Percentiles rank a stretch among this genome's conserved stretches.
phyloP scores from a whole-genome alignment of 768 basidiomycete genomes.

The Calocybe indica region DNA sequence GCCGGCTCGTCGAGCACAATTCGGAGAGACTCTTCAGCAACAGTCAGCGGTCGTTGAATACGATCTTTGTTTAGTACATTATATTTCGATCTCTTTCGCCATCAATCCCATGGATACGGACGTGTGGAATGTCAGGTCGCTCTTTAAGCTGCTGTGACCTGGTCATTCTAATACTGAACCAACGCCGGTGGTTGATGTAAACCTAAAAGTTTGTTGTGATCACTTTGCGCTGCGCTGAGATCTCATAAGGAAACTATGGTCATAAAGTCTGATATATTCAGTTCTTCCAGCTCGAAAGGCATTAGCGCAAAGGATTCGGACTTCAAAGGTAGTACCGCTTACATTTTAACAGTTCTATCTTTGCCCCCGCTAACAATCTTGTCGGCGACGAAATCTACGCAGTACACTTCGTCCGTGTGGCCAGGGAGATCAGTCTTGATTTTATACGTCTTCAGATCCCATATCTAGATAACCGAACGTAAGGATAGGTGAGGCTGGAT shows the following conservation, averaged over 20 bases:
- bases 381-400: constrained; percentile 98
- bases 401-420: constrained; percentile 97
- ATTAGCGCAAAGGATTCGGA: too few relatives aligned
- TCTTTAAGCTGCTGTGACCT: too few relatives aligned
- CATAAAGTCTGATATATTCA: too few relatives aligned
- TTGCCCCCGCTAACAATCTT: constrained; percentile 98
- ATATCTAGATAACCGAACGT: constrained; percentile 49
- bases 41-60: constrained; percentile 56
- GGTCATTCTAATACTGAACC: too few relatives aligned
- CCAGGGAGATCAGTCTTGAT: constrained; percentile 91
- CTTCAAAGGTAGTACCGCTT: constrained; percentile 17
- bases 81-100: constrained; percentile 8
- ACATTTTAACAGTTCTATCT: constrained; percentile 93
- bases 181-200: too few relatives aligned
- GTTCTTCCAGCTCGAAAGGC: too few relatives aligned
- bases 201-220: too few relatives aligned
- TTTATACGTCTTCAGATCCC: constrained; percentile 96
- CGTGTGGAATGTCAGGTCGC: too few relatives aligned
- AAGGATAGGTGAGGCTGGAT: not conserved
- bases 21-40: constrained; percentile 65
- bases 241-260: too few relatives aligned
- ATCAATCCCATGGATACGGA: too few relatives aligned
- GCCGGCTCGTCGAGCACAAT: constrained; percentile 31
- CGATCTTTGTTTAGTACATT: constrained; percentile 2
- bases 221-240: too few relatives aligned